phyloP scores from a whole-genome alignment of 495 filamentous ascomycete genomes.

The Venustampulla echinocandica region DNA sequence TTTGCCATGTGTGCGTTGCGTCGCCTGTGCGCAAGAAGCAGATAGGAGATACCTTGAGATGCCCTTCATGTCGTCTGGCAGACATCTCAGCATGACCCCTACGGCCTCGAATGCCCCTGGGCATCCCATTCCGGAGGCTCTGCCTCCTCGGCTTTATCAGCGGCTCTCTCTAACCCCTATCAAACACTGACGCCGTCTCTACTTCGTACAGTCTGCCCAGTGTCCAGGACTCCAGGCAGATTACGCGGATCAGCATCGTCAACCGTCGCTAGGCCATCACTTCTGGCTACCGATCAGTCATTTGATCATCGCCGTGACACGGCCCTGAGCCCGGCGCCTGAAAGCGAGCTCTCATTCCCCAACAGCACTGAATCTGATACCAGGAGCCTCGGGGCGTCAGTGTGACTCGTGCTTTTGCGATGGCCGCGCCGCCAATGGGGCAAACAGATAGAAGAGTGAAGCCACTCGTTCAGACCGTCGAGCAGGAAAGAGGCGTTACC shows the following conservation, averaged over 20 bases:
- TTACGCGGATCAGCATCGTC: slow-evolving; percentile 1
- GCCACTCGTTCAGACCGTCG: slow-evolving; percentile 11
- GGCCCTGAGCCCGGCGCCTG: slow-evolving; percentile 6
- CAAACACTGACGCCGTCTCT: neutral
- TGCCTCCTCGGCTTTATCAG: neutral
- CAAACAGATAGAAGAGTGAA: slow-evolving; percentile 1
- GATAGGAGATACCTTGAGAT: neutral
- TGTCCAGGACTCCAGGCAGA: neutral
- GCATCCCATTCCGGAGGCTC: neutral
- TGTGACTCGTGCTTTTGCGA: slow-evolving; percentile 19
- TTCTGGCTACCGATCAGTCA: too few relatives aligned
- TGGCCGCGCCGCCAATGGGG: slow-evolving; percentile 3
- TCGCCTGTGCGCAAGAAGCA: too few relatives aligned
- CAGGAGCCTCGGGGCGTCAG: neutral
- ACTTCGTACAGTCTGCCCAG: neutral
- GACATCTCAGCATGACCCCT: neutral
- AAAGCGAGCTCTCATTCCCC: slow-evolving; percentile 20
- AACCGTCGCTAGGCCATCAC: too few relatives aligned
- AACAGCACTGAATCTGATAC: slow-evolving; percentile 13
- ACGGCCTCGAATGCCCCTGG: neutral
- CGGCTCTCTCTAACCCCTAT: slow-evolving; percentile 5
- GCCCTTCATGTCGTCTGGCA: neutral
- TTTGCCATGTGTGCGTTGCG: too few relatives aligned
- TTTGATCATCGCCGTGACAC: neutral
- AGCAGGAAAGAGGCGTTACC: slow-evolving; percentile 9